These are phyloP conservation scores for Strobilomyces confusus DNA, from an alignment of 768 basidiomycete species.

Conservation along the genomic window DNA sequence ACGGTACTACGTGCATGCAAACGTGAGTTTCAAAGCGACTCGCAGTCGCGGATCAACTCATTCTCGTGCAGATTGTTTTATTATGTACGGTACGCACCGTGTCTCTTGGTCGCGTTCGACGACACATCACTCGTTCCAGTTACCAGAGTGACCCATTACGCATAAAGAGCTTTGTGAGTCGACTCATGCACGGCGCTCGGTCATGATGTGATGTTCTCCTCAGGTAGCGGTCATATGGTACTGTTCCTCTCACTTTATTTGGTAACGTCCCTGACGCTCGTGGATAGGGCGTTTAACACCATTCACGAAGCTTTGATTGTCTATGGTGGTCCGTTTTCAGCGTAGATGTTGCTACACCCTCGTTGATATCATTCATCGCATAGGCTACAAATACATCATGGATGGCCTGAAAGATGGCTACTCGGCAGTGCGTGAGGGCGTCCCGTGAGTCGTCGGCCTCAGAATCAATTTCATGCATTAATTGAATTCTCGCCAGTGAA, in stretches of 20 bases:
- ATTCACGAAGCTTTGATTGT: slow-evolving; percentile 11
- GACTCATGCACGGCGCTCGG: not conserved
- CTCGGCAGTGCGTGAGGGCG: not conserved
- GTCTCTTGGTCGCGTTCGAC: not conserved
- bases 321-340: slow-evolving; percentile 5
- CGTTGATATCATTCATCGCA: not conserved
- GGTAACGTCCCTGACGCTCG: not conserved
- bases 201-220: not conserved
- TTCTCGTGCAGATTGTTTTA: not conserved
- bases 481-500: slow-evolving; percentile 3
- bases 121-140: not conserved
- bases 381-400: slow-evolving; percentile 4
- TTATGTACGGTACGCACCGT: not conserved
- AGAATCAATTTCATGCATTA: not conserved
- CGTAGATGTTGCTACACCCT: not conserved
- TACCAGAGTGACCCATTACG: not conserved
- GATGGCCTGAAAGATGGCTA: not conserved
- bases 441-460: slow-evolving; percentile 3
- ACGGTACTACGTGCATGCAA: not conserved
- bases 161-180: slow-evolving; percentile 1
- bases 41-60: not conserved
- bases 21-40: not conserved
- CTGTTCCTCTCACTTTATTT: not conserved
- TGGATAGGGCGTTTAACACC: slow-evolving; percentile 8
- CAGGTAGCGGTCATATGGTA: slow-evolving; percentile 15